Percentiles rank a stretch among this genome's conserved stretches.
phyloP scores from a whole-genome alignment of 371 early-diverging fungal species.

The Syncephalis plumigaleata region DNA sequence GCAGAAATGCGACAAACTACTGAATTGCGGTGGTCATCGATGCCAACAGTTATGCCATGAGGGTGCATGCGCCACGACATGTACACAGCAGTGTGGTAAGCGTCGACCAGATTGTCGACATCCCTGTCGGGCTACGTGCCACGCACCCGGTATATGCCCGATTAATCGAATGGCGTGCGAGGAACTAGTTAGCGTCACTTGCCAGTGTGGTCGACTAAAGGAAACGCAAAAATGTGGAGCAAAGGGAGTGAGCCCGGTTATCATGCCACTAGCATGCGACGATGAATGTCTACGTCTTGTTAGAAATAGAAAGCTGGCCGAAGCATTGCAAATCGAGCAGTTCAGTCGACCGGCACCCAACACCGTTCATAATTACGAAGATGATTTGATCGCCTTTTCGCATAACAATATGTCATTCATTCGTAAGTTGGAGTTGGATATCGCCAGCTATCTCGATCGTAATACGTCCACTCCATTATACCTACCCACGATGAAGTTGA shows the following conservation, averaged over 20 bases:
- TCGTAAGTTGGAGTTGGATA: too few relatives aligned
- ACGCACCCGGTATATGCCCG: constrained; percentile 39
- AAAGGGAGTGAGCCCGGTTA: constrained; percentile 9
- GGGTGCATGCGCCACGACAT: constrained; percentile 34
- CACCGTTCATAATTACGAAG: too few relatives aligned
- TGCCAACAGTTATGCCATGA: constrained; percentile 58
- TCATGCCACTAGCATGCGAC: constrained; percentile 28
- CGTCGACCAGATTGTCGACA: constrained; percentile 49
- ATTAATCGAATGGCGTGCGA: constrained; percentile 31
- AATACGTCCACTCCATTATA: too few relatives aligned
- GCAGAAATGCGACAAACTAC: constrained; percentile 32
- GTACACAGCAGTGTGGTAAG: constrained; percentile 39
- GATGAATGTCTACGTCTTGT: constrained; percentile 51
- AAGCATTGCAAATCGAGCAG: constrained; percentile 36
- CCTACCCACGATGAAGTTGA: too few relatives aligned
- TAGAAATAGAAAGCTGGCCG: constrained; percentile 49
- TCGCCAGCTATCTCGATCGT: too few relatives aligned
- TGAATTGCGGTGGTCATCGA: constrained; percentile 46
- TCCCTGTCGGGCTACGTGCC: constrained; percentile 39
- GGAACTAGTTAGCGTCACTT: constrained; percentile 26
- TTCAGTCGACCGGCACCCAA: too few relatives aligned
- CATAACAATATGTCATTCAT: too few relatives aligned
- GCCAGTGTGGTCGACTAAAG: constrained; percentile 36
- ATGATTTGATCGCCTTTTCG: too few relatives aligned
- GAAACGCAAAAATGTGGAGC: constrained; percentile 23